Conservation (phyloP, 2,329 filamentous ascomycete species). For the Basipetospora chlamydospora region DNA sequence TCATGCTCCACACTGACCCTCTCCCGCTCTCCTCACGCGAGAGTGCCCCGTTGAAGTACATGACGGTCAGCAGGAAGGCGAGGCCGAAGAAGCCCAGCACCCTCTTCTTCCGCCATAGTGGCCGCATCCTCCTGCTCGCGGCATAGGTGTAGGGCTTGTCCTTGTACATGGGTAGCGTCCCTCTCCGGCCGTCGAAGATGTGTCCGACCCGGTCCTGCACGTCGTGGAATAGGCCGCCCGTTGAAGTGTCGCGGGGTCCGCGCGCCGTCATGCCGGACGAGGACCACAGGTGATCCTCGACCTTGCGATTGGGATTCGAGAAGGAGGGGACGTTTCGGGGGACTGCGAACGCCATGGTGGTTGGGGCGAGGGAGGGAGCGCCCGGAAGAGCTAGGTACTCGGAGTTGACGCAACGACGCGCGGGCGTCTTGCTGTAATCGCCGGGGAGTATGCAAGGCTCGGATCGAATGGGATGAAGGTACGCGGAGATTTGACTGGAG, state of each 20-base stretch:
- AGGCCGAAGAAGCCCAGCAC: slow-evolving; percentile 33
- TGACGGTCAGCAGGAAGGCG: slow-evolving; percentile 35
- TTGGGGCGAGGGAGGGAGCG: too few species aligned
- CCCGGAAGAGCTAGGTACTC: too few species aligned
- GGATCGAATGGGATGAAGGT: too few species aligned
- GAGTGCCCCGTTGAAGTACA: slow-evolving; percentile 61
- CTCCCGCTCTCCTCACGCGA: slow-evolving; percentile 18
- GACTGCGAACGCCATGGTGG: slow-evolving; percentile 52
- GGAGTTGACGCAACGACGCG: too few species aligned
- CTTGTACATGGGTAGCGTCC: slow-evolving; percentile 82
- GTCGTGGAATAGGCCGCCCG: slow-evolving; percentile 26
- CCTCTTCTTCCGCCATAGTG: slow-evolving; percentile 51
- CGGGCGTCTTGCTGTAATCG: too few species aligned
- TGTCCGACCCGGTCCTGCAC: slow-evolving; percentile 48
- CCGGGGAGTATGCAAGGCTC: too few species aligned
- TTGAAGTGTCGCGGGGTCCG: slow-evolving; percentile 20
- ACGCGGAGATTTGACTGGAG: too few species aligned
- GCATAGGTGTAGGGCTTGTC: slow-evolving; percentile 82
- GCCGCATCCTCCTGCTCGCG: slow-evolving; percentile 40
- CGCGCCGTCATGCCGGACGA: slow-evolving; percentile 30
- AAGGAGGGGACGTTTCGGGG: slow-evolving; percentile 60
- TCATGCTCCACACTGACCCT: slow-evolving; percentile 41
- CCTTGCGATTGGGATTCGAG: slow-evolving; percentile 44
- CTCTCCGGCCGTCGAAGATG: slow-evolving; percentile 46
- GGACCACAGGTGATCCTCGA: slow-evolving; percentile 55